Percentiles rank a stretch among this genome's conserved stretches.
Evolutionary conservation across 495 filamentous ascomycete species (phyloP).

Genomic region (Lichenothelia convexa): DNA sequence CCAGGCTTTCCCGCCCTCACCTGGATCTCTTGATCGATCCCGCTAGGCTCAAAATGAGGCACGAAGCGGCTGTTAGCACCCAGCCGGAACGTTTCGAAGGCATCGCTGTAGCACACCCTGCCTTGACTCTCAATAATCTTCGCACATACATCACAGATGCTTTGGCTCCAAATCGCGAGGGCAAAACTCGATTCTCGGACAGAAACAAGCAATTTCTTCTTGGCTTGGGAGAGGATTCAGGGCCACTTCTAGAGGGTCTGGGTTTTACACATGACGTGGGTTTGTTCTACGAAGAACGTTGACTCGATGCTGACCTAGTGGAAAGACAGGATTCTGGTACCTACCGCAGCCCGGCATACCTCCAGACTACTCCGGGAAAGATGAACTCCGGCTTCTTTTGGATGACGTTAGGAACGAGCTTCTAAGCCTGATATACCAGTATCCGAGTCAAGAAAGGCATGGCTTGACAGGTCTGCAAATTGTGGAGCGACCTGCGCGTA

Average conservation of each 20-base stretch:
- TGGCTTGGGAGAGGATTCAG: constrained; percentile 47
- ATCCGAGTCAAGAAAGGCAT: constrained; percentile 26
- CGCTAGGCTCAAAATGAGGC: constrained; percentile 30
- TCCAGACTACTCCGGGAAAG: constrained; percentile 25
- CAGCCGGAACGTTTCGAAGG: constrained; percentile 43
- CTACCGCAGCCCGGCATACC: constrained; percentile 27
- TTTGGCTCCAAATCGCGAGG: constrained; percentile 25
- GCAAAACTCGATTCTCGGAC: constrained; percentile 38
- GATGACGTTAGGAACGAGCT: constrained; percentile 39
- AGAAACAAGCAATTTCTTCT: constrained; percentile 56
- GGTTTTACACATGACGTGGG: constrained; percentile 30
- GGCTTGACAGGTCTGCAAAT: constrained; percentile 19
- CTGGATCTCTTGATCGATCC: constrained; percentile 38
- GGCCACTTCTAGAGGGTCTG: constrained; percentile 41
- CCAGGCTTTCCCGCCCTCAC: constrained; percentile 31
- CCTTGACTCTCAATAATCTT: constrained; percentile 36
- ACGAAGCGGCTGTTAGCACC: constrained; percentile 31
- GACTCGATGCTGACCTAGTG: not conserved
- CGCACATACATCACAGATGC: constrained; percentile 45
- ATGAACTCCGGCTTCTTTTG: constrained; percentile 29
- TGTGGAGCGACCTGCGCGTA: constrained; percentile 17
- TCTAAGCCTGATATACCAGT: constrained; percentile 25
- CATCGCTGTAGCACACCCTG: constrained; percentile 25
- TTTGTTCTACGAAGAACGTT: not conserved
- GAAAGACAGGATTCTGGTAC: constrained; percentile 10